Base-by-base conservation (phyloP, 805 yeast genomes). In the Barnettozyma wickerhamii region DNA sequence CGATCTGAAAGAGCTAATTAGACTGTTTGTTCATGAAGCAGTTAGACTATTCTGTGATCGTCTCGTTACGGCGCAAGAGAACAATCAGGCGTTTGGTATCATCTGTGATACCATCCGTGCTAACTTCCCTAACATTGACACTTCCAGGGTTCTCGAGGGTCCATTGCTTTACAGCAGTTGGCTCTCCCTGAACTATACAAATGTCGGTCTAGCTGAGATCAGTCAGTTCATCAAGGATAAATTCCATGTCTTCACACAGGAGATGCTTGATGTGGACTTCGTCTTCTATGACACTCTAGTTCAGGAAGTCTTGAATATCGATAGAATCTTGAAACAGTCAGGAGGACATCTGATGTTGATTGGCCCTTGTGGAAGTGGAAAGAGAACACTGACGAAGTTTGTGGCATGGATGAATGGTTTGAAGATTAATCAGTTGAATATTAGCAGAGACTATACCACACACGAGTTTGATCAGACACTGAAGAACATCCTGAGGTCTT, bases 331-430 rank as follows among this genome's bases (percentile, higher is more conserved):
- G 36, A 72, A 80, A 39, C 95, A 88, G 53, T 80, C 82, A 0
- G 97, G 90, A 53, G 98, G 98, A 0, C 98, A 91, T 59, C 60
- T 86, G 69, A 85, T 91, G 48, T 58, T 91, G 30, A 83, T 86
- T 17, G 98, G 97, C 0, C 77, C 86, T 1, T 74, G 87, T 40
- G 75, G 95, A 1, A 77, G 89, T 49, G 97, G 97, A 1, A 86
- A 85, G 58, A 73, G 87, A 0, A 81, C 90, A 0, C 53, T 89
- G 40, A 69, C 84, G 0, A 75, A 79, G 46, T 91, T 91, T 69
- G 96, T 86, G 5, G 79, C 95, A 0, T 91, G 98, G 98, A 76
- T 89, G 64, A 84, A 85, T 57, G 96, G 96, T 0, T 55, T 86
- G 15, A 72, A 67, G 20, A 69, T 79, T 0, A 63, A 71, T 15